These are phyloP conservation scores for Alternaria dauci DNA, from an alignment of 2,329 filamentous ascomycete genomes.

Conservation along the genomic window DNA sequence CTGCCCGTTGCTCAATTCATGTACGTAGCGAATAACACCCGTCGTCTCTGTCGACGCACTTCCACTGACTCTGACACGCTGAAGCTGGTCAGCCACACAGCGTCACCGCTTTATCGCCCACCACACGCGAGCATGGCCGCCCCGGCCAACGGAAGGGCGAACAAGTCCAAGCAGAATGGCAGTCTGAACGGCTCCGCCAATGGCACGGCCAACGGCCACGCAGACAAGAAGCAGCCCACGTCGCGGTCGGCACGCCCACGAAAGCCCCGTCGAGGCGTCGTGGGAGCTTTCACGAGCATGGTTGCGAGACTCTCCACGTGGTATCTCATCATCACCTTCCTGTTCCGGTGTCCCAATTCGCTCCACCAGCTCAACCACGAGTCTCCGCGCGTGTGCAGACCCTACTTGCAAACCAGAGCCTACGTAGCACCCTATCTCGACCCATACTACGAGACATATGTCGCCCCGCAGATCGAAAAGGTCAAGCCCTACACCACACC, in stretches of 20 bases:
- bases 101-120: conserved; percentile 14
- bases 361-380: conserved; percentile 71
- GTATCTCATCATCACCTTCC: conserved; percentile 82
- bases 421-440: conserved; percentile 76
- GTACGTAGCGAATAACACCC: conserved; percentile 6
- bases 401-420: conserved; percentile 74
- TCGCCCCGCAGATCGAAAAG: conserved; percentile 80
- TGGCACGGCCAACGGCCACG: conserved; percentile 38
- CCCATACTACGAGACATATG: conserved; percentile 87
- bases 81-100: conserved; percentile 9
- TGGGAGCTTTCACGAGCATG: conserved; percentile 43
- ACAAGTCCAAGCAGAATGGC: conserved; percentile 46
- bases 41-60: background rate
- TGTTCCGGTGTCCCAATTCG: conserved; percentile 82
- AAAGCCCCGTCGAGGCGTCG: conserved; percentile 33
- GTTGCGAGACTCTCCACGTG: conserved; percentile 71
- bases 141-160: conserved; percentile 49
- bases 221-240: conserved; percentile 37
- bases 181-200: conserved; percentile 34
- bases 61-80: conserved; percentile 4
- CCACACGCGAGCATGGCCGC: conserved; percentile 45
- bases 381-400: conserved; percentile 81
- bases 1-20: conserved; percentile 4
- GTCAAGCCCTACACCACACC: conserved; percentile 79
- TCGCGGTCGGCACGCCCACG: conserved; percentile 23